phyloP scores from a whole-genome alignment of 1,284 basidiomycete genomes.

The Porodaedalea pini region DNA sequence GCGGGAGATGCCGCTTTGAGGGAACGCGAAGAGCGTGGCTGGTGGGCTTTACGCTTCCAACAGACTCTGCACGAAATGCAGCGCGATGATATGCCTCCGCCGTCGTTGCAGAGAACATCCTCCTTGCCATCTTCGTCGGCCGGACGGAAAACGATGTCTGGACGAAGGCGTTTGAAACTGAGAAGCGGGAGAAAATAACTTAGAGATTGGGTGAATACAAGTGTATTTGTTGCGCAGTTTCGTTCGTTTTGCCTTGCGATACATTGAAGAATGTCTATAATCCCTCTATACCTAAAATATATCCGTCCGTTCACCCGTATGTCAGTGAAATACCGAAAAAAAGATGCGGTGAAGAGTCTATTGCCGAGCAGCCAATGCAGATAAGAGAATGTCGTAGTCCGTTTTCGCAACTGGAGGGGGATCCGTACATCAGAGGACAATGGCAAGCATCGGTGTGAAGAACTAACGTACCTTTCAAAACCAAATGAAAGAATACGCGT shows the following conservation, averaged over 20 bases:
- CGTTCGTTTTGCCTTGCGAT: not conserved
- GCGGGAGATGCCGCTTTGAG: slow-evolving; percentile 33
- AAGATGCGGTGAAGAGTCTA: slow-evolving; percentile 25
- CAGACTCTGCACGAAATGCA: slow-evolving; percentile 59
- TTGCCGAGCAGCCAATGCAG: slow-evolving; percentile 67
- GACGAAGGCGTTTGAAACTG: slow-evolving; percentile 11
- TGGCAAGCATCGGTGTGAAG: slow-evolving; percentile 2
- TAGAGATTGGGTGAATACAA: too few relatives aligned
- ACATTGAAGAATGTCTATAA: slow-evolving; percentile 12
- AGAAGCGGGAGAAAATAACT: slow-evolving; percentile 1
- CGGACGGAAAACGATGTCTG: slow-evolving; percentile 12
- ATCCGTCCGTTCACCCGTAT: not conserved
- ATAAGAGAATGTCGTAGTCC: slow-evolving; percentile 72
- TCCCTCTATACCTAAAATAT: slow-evolving; percentile 6
- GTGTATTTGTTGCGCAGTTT: too few relatives aligned
- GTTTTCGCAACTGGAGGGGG: slow-evolving; percentile 62
- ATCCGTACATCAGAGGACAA: not conserved
- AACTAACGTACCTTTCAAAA: slow-evolving; percentile 68
- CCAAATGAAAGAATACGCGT: slow-evolving; percentile 64
- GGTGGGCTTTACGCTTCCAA: slow-evolving; percentile 75
- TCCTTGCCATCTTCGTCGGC: not conserved
- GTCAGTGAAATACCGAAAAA: not conserved
- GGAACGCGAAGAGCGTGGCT: slow-evolving; percentile 72
- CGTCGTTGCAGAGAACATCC: not conserved
- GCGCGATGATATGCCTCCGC: slow-evolving; percentile 23